Conservation (phyloP, 345 rosid species). For the Triadica sebifera region DNA sequence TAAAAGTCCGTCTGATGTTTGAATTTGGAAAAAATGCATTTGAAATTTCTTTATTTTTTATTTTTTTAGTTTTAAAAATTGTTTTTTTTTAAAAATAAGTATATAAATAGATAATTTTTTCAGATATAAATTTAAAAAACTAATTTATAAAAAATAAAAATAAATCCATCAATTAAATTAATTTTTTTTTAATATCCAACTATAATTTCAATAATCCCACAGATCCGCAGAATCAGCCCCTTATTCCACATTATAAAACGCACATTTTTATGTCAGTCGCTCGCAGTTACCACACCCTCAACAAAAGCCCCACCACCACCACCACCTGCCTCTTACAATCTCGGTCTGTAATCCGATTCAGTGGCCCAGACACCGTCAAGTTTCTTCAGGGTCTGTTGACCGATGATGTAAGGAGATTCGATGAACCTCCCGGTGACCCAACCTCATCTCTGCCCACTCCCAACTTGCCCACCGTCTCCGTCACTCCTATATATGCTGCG, state of each 20-base stretch:
- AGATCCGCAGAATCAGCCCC: too few relatives aligned
- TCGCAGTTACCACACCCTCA: constrained; percentile 10
- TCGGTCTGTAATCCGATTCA: constrained; percentile 78
- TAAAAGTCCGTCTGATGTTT: too few relatives aligned
- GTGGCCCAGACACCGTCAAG: constrained; percentile 84
- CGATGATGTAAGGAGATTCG: constrained; percentile 65
- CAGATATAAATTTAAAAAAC: too few relatives aligned
- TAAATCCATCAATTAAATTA: too few relatives aligned
- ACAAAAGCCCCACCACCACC: constrained; percentile 29
- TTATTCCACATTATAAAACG: constrained; percentile 11
- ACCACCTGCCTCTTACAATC: constrained; percentile 48
- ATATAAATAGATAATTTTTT: too few relatives aligned
- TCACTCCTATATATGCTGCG: constrained; percentile 76
- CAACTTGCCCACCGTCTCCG: constrained; percentile 44
- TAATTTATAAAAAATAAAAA: too few relatives aligned
- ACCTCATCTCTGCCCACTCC: constrained; percentile 50
- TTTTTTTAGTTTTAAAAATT: too few relatives aligned
- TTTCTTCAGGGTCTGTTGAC: constrained; percentile 86
- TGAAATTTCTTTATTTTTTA: too few relatives aligned
- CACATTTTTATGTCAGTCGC: constrained; percentile 12
- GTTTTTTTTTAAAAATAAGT: too few relatives aligned
- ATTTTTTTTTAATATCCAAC: too few relatives aligned
- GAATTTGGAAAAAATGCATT: too few relatives aligned
- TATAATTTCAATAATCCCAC: too few relatives aligned
- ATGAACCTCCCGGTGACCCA: constrained; percentile 37